phyloP scores from a whole-genome alignment of 805 yeast species.

The Teunomyces atbi region DNA sequence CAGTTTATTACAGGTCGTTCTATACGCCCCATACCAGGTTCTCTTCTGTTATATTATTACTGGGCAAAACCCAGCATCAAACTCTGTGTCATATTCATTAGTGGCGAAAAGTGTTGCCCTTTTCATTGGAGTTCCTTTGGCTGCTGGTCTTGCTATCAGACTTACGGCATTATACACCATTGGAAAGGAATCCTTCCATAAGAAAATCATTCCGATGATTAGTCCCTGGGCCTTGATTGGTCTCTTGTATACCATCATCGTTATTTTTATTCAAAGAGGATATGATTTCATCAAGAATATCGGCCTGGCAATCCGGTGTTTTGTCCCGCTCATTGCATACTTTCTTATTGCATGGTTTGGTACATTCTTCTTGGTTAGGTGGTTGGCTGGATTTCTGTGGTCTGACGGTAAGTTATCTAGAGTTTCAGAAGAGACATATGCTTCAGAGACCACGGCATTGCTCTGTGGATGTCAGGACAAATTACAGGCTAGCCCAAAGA shows the following conservation, averaged over 20 bases:
- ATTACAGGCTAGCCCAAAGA: slow-evolving; percentile 6
- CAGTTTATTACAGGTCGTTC: slow-evolving; percentile 48
- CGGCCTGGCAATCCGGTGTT: slow-evolving; percentile 48
- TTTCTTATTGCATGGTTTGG: slow-evolving; percentile 50
- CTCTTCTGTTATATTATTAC: slow-evolving; percentile 47
- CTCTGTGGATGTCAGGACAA: slow-evolving; percentile 43
- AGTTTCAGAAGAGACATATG: slow-evolving; percentile 3
- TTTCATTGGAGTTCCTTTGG: slow-evolving; percentile 55
- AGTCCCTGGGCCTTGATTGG: slow-evolving; percentile 53
- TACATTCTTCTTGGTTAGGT: slow-evolving; percentile 37
- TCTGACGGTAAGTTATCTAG: not conserved
- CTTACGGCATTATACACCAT: slow-evolving; percentile 20
- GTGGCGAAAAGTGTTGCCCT: slow-evolving; percentile 52
- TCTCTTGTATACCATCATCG: slow-evolving; percentile 49
- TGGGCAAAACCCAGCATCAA: slow-evolving; percentile 21
- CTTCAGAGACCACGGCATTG: slow-evolving; percentile 12
- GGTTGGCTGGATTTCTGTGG: slow-evolving; percentile 13
- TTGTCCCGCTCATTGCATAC: slow-evolving; percentile 48
- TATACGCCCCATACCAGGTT: slow-evolving; percentile 52
- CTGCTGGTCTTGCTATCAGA: slow-evolving; percentile 44
- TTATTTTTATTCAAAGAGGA: slow-evolving; percentile 52
- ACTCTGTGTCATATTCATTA: slow-evolving; percentile 26
- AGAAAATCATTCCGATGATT: slow-evolving; percentile 37
- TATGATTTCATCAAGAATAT: slow-evolving; percentile 46
- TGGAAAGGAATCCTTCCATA: slow-evolving; percentile 32